A percentile compares a stretch with the other conserved stretches of the same genome.
These are phyloP conservation scores for Sporothrix pallida DNA, from an alignment of 2,329 filamentous ascomycete species.

Conservation along the genomic window DNA sequence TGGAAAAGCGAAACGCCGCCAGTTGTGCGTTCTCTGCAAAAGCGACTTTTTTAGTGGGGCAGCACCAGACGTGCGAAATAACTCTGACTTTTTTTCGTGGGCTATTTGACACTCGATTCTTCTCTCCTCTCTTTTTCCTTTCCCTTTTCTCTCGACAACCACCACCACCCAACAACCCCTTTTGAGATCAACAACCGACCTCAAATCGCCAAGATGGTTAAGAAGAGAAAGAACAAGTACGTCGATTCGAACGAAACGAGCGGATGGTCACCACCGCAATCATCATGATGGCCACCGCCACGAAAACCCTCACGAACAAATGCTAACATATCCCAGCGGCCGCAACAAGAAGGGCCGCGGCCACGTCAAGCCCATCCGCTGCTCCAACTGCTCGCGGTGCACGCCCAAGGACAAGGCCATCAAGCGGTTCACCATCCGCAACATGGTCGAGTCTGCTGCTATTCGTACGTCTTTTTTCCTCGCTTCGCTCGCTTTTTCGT, in stretches of 20 bases:
- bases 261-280: no score
- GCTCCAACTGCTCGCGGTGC: conserved; percentile 77
- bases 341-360: conserved; percentile 99
- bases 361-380: conserved; percentile 98
- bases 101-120: conserved; percentile 9
- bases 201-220: conserved; percentile 41
- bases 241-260: conserved; percentile 37
- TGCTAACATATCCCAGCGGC: conserved; percentile 65
- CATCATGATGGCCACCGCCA: not conserved
- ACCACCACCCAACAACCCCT: conserved; percentile 31
- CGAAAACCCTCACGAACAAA: not conserved
- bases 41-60: conserved; percentile 9
- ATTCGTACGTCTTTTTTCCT: conserved; percentile 76
- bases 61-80: not conserved
- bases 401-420: conserved; percentile 99
- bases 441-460: conserved; percentile 99
- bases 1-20: conserved; percentile 24
- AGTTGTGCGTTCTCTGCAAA: not conserved
- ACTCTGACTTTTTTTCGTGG: conserved; percentile 21
- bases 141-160: conserved; percentile 29
- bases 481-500: not conserved
- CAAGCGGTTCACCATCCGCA: conserved; percentile 99
- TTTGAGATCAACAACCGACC: conserved; percentile 20
- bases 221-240: conserved; percentile 58
- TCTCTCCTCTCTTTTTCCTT: conserved; percentile 11